Evolutionary conservation across 1,284 basidiomycete genomes (phyloP).

Genomic region (Taiwanofungus camphoratus): DNA sequence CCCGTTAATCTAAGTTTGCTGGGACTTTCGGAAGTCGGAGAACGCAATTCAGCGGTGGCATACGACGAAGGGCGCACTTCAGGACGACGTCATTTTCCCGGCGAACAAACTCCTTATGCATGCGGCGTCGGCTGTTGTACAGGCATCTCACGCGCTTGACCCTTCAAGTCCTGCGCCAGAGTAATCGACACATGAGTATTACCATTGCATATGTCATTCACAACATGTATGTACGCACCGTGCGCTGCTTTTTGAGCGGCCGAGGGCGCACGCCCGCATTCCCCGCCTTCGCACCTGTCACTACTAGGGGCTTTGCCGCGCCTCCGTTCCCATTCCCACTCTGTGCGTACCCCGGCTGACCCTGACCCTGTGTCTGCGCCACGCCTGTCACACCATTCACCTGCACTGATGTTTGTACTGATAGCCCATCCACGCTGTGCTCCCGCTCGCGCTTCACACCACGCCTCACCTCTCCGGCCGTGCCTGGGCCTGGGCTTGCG

Average conservation of each 20-base stretch:
- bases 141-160: constrained; percentile 35
- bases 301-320: constrained; percentile 17
- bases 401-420: no score
- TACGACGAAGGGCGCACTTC: not conserved
- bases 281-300: constrained; percentile 42
- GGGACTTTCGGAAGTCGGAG: no score
- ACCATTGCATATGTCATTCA: constrained; percentile 1
- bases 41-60: constrained; percentile 1
- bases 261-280: constrained; percentile 49
- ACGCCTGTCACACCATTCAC: constrained; percentile 18
- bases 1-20: no score
- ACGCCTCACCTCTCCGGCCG: constrained; percentile 27
- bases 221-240: constrained; percentile 42
- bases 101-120: no score
- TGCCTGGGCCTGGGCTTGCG: constrained; percentile 14
- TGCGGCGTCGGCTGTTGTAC: constrained; percentile 44
- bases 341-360: constrained; percentile 1
- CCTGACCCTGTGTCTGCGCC: constrained; percentile 25
- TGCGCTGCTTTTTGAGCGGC: constrained; percentile 70
- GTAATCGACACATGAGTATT: constrained; percentile 13
- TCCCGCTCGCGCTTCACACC: constrained; percentile 43
- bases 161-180: constrained; percentile 31
- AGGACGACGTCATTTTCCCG: no score
- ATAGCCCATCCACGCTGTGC: constrained; percentile 17
- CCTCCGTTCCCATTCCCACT: constrained; percentile 11